Percentiles rank a stretch among this genome's conserved stretches.
phyloP scores from a whole-genome alignment of 495 filamentous ascomycete species.

The Xanthoparmelia taractica region DNA sequence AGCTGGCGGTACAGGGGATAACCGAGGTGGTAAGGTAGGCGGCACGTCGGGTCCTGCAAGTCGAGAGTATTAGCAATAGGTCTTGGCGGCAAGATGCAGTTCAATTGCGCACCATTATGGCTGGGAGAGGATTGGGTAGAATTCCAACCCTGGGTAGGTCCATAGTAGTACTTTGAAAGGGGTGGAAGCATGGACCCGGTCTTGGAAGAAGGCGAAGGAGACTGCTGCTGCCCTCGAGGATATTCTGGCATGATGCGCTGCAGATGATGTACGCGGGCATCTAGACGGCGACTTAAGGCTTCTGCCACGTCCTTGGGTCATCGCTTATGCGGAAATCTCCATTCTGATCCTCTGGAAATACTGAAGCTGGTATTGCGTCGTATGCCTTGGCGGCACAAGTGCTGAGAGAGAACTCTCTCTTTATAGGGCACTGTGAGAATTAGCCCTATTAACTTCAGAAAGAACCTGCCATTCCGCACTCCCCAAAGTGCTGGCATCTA shows the following conservation, averaged over 20 bases:
- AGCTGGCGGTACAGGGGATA: constrained; percentile 17
- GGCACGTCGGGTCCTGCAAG: constrained; percentile 18
- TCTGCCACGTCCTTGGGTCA: constrained; percentile 6
- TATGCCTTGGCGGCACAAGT: neutral
- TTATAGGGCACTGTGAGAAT: too few species aligned
- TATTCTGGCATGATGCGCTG: constrained; percentile 13
- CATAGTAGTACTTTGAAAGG: constrained; percentile 24
- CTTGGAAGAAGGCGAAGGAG: constrained; percentile 17
- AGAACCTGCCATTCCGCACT: neutral
- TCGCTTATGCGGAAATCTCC: neutral
- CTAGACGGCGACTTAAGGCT: neutral
- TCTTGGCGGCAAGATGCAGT: neutral
- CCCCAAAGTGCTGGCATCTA: neutral
- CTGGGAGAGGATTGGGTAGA: constrained; percentile 22
- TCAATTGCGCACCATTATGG: constrained; percentile 19
- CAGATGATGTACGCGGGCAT: neutral
- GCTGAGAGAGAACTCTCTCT: too few species aligned
- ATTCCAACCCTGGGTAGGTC: constrained; percentile 20
- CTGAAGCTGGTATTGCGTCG: neutral
- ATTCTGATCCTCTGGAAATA: neutral
- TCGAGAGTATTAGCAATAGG: constrained; percentile 1
- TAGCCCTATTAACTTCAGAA: neutral
- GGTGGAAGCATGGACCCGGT: constrained; percentile 21
- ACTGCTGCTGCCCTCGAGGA: constrained; percentile 14
- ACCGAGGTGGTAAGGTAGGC: constrained; percentile 11